Base-by-base conservation (phyloP, 768 basidiomycete genomes). In the Lentinula boryana region DNA sequence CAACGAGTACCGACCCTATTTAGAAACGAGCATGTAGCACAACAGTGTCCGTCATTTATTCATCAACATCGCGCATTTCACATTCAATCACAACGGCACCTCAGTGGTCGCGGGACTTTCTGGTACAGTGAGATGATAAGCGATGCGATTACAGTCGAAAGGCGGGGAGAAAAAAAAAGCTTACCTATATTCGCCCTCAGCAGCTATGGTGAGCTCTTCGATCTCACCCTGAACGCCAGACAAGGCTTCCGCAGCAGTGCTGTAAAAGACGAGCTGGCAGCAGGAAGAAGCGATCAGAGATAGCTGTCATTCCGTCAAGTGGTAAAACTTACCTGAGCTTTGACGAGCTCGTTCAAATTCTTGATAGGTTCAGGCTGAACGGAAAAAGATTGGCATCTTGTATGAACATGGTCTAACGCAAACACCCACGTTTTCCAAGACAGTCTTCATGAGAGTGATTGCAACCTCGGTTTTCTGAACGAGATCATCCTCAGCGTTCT, bases 391-490 rank as follows among this genome's bases (percentile, higher is more conserved):
- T 23, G n/a, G 15, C n/a, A 21, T 27, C n/a, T 27, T 62, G 12
- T n/a, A 46, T 23, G 10, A 61, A 54, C 36, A n/a, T 49, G 8
- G 31, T 23, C 12, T 23, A 13, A 15, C 10, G 7, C n/a, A 10
- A 40, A n/a, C 16, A 79, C 90, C 58, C 64, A 97, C 95, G 74
- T 98, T 98, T 68, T 98, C 96, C 41, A 99, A 81, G 15, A 98
- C 96, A n/a, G 92, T 89, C 80, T 96, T 96, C 95, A 97, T 96
- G 48, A 94, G 82, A 2, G 90, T 91, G 67, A 97, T 97, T 1
- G 95, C 96, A 33, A 95, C 90, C 73, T 99, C 97, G 23, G 97
- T 99, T 80, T 93, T 94, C 71, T 95, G 95, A 5, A 98, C 97
- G 35, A 98, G 84, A 73, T 95, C 93, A 71, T 99, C 97, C 67